Evolutionary conservation across 352 stramenopile species (phyloP).

Genomic region (Pythium phragmitis): DNA sequence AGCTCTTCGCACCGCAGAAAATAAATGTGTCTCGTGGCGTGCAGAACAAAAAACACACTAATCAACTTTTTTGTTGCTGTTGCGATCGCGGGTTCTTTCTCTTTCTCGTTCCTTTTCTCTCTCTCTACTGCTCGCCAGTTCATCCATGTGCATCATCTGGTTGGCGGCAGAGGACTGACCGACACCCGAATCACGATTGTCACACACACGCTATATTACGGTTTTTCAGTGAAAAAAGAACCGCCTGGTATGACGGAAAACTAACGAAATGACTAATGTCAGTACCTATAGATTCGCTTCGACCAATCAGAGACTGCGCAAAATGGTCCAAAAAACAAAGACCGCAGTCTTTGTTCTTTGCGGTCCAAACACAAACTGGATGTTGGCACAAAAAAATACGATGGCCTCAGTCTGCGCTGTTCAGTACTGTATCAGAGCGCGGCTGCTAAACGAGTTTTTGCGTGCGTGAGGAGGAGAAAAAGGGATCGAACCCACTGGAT

Average conservation of each 20-base stretch:
- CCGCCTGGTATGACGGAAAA: slow-evolving; percentile 10
- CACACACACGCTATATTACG: neutral
- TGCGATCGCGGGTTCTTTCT: neutral
- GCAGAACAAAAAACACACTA: neutral
- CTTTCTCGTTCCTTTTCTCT: too few species aligned
- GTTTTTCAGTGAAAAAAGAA: neutral
- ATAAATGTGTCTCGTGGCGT: neutral
- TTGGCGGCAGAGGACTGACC: neutral
- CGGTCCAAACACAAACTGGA: neutral
- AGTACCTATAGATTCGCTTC: slow-evolving; percentile 7
- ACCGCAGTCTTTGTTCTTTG: neutral
- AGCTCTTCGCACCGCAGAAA: neutral
- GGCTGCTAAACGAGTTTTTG: neutral
- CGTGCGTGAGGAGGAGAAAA: neutral
- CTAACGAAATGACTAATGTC: neutral
- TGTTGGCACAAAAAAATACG: neutral
- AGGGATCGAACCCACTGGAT: neutral
- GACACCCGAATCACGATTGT: slow-evolving; percentile 1
- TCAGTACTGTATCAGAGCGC: too few species aligned
- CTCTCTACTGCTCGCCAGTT: slow-evolving; percentile 10
- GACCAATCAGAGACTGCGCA: neutral
- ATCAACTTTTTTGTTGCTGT: neutral
- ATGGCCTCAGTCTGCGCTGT: neutral
- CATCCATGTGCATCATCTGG: slow-evolving; percentile 1
- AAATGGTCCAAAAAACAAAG: neutral